Evolutionary conservation across 805 yeast genomes (phyloP).

Genomic region (Cyberlindnera samutprakarnensis): DNA sequence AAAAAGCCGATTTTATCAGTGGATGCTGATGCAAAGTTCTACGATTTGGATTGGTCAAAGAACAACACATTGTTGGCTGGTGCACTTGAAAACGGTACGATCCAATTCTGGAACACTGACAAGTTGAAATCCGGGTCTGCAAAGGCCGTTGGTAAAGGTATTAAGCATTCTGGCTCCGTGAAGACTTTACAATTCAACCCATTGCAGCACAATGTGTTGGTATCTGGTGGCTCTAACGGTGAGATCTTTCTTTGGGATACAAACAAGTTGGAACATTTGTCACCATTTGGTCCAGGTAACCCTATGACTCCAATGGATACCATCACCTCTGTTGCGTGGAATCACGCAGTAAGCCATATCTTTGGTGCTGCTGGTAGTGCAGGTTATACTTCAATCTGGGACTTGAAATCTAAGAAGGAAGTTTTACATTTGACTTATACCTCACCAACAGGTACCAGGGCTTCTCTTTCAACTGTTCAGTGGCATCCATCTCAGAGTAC

Average conservation of each 20-base stretch:
- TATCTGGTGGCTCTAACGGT: constrained; percentile 84
- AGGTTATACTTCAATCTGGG: constrained; percentile 92
- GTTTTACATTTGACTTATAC: constrained; percentile 77
- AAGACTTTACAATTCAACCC: constrained; percentile 74
- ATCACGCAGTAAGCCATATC: constrained; percentile 72
- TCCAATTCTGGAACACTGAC: constrained; percentile 70
- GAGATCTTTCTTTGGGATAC: constrained; percentile 91
- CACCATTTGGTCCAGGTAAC: constrained; percentile 59
- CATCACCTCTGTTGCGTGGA: constrained; percentile 82
- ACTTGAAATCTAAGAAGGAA: constrained; percentile 78
- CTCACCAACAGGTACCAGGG: constrained; percentile 42
- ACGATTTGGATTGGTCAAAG: constrained; percentile 79
- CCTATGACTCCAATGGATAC: constrained; percentile 78
- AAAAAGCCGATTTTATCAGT: constrained; percentile 35
- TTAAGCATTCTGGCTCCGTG: constrained; percentile 63
- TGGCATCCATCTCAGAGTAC: constrained; percentile 96
- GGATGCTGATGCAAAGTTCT: constrained; percentile 54
- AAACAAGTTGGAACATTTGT: constrained; percentile 43
- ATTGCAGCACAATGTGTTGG: constrained; percentile 60
- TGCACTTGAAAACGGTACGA: constrained; percentile 76
- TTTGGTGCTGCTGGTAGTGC: constrained; percentile 84
- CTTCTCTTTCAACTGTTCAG: constrained; percentile 71
- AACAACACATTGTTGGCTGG: constrained; percentile 68
- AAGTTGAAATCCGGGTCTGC: constrained; percentile 38
- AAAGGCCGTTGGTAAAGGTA: constrained; percentile 44